phyloP scores from a whole-genome alignment of 1,139 yeast genomes.

The Kazachstania sp. region DNA sequence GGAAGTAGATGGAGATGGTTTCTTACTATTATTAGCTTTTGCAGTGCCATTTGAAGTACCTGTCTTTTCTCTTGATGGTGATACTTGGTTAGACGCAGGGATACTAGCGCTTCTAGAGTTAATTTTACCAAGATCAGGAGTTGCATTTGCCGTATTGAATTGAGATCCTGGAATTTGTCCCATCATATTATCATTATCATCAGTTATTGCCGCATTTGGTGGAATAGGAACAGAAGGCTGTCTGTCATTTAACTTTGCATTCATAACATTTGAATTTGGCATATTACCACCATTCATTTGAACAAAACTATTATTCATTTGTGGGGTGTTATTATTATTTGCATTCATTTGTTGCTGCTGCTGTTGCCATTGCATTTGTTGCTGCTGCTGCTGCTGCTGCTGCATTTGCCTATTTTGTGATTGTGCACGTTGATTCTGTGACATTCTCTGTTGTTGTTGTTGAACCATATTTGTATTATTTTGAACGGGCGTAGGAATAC shows the following conservation, averaged over 20 bases:
- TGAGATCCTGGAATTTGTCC: background rate
- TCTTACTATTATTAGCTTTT: constrained; percentile 4
- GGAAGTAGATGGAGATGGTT: constrained; percentile 7
- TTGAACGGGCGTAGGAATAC: background rate
- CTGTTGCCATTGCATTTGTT: background rate
- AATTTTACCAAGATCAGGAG: constrained; percentile 5
- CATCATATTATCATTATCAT: background rate
- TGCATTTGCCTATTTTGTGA: constrained; percentile 12
- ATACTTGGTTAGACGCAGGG: background rate
- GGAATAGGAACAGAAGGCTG: constrained; percentile 3
- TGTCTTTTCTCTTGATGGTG: constrained; percentile 4
- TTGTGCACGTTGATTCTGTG: constrained; percentile 2
- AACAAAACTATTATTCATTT: background rate
- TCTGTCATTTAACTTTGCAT: background rate
- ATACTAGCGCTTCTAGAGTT: constrained; percentile 1
- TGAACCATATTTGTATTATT: constrained; percentile 1
- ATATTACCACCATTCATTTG: constrained; percentile 1
- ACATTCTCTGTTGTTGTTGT: background rate
- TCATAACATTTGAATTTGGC: background rate
- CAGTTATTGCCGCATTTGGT: background rate
- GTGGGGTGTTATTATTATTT: background rate
- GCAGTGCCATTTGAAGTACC: background rate
- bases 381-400: constrained; percentile 19
- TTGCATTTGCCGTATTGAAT: constrained; percentile 1
- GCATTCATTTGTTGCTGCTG: constrained; percentile 12